These are phyloP conservation scores for Dunaliella sp. DNA, from an alignment of 139 green algal genomes.

Conservation along the genomic window DNA sequence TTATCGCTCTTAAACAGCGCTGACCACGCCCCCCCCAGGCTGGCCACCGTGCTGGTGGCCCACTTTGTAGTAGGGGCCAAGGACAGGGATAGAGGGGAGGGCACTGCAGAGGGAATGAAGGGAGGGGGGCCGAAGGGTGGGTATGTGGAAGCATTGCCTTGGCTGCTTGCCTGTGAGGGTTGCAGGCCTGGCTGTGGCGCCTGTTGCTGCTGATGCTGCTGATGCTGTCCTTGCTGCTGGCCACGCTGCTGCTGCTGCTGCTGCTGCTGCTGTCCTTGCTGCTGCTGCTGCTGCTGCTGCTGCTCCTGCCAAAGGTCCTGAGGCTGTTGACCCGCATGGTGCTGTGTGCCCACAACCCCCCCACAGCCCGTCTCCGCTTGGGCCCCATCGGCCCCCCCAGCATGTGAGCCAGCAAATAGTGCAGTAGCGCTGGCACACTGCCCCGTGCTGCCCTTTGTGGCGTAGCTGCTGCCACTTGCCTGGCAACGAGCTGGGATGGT, in stretches of 20 bases:
- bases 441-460: background rate
- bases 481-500: background rate
- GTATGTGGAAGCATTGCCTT: background rate
- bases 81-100: background rate
- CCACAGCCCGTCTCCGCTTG: no score
- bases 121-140: background rate
- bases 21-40: background rate
- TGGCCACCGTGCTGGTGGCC: background rate
- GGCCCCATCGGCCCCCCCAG: no score
- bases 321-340: no score
- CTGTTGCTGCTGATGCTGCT: background rate
- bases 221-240: background rate
- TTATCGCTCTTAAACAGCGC: background rate
- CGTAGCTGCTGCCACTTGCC: background rate
- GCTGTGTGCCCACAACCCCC: no score
- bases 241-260: background rate
- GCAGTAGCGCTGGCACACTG: background rate
- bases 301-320: no score
- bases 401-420: no score
- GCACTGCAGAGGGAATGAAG: background rate
- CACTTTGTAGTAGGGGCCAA: background rate
- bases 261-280: background rate
- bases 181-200: background rate
- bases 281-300: no score
- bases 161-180: background rate